A percentile compares a stretch with the other conserved stretches of the same genome.
These are phyloP conservation scores for Russula dissimulans DNA, from an alignment of 768 basidiomycete species.

Conservation along the genomic window DNA sequence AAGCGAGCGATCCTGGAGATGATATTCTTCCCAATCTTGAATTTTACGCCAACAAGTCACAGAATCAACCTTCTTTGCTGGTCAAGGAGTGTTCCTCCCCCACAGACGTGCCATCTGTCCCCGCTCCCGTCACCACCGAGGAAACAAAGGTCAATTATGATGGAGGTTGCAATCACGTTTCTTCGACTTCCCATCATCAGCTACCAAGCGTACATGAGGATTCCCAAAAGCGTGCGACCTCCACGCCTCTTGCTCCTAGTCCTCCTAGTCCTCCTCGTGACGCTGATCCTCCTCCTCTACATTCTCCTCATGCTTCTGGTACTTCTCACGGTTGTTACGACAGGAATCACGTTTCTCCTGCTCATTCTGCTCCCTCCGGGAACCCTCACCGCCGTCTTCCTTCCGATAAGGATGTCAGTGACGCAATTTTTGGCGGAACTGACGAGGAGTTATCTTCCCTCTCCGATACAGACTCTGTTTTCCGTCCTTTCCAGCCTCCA, in stretches of 20 bases:
- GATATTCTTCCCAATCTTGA: slow-evolving; percentile 12
- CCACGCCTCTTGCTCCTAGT: slow-evolving; percentile 7
- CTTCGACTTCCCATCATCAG: slow-evolving; percentile 12
- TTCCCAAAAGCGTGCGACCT: slow-evolving; percentile 5
- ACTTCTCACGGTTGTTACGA: slow-evolving; percentile 9
- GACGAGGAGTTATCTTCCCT: slow-evolving; percentile 28
- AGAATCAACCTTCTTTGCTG: slow-evolving; percentile 10
- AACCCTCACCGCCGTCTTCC: slow-evolving; percentile 6
- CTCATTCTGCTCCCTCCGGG: slow-evolving; percentile 16
- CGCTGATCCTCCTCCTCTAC: slow-evolving; percentile 12
- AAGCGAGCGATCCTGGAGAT: slow-evolving; percentile 19
- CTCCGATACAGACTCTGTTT: slow-evolving; percentile 25
- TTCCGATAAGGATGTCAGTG: slow-evolving; percentile 12
- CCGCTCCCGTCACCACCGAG: neutral
- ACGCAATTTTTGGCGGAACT: slow-evolving; percentile 18
- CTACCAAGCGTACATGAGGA: slow-evolving; percentile 8
- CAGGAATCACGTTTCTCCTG: slow-evolving; percentile 6
- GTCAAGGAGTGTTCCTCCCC: slow-evolving; percentile 9
- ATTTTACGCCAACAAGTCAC: neutral
- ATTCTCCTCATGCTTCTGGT: slow-evolving; percentile 15
- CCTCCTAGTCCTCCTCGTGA: slow-evolving; percentile 12
- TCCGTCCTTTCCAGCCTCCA: slow-evolving; percentile 6
- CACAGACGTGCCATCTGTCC: neutral
- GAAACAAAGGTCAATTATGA: neutral
- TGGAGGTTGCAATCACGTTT: neutral